Evolutionary conservation across 805 yeast genomes (phyloP).

Genomic region (Diddensiella transvaalensis): DNA sequence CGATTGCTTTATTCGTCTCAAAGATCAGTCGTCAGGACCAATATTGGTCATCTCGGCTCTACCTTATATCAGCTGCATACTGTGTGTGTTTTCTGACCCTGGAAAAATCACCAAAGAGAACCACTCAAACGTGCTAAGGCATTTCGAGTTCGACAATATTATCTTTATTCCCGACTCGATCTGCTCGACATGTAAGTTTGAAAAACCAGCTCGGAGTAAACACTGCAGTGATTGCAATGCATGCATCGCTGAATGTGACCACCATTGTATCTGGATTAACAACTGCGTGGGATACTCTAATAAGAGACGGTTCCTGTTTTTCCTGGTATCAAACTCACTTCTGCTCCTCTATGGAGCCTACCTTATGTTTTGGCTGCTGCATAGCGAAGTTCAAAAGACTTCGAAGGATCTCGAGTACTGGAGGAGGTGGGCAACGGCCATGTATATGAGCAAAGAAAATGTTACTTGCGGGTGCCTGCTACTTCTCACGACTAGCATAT

Average conservation of each 20-base stretch:
- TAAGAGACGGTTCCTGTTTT: conserved; percentile 56
- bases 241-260: conserved; percentile 51
- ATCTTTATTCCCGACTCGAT: conserved; percentile 46
- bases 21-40: conserved; percentile 8
- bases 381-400: background rate
- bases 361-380: conserved; percentile 23
- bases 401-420: conserved; percentile 5
- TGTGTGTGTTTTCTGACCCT: conserved; percentile 37
- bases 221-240: conserved; percentile 52
- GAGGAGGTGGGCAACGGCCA: conserved; percentile 13
- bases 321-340: conserved; percentile 47
- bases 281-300: conserved; percentile 61
- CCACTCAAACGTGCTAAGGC: conserved; percentile 23
- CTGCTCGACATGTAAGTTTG: conserved; percentile 47
- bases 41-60: conserved; percentile 21
- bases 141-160: conserved; percentile 45
- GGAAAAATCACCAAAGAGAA: conserved; percentile 33
- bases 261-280: conserved; percentile 62
- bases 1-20: conserved; percentile 13
- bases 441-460: conserved; percentile 13
- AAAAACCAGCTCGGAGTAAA: conserved; percentile 58
- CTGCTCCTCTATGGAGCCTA: conserved; percentile 45
- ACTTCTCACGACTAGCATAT: conserved; percentile 43
- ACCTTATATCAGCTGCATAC: conserved; percentile 26
- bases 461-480: conserved; percentile 38